These are phyloP conservation scores for Chalciporus sphaerocephalus DNA, from an alignment of 768 basidiomycete species.

Conservation along the genomic window DNA sequence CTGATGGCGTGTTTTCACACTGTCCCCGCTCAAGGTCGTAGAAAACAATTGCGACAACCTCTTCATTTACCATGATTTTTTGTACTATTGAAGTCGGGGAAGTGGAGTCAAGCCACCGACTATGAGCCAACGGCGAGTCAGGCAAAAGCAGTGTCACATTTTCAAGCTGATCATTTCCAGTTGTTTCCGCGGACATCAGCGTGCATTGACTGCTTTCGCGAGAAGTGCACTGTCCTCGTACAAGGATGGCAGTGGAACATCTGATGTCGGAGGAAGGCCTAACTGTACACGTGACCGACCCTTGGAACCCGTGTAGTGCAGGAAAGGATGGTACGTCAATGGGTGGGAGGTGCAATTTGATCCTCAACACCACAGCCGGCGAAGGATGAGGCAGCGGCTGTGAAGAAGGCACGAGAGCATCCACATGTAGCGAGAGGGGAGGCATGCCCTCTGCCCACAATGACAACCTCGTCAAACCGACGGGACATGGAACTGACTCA, in stretches of 20 bases:
- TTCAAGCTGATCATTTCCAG: constrained; percentile 43
- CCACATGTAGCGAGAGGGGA: constrained; percentile 57
- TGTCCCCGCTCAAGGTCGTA: constrained; percentile 64
- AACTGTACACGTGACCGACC: constrained; percentile 49
- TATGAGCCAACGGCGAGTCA: constrained; percentile 60
- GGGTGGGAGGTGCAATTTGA: constrained; percentile 55
- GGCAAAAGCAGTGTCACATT: constrained; percentile 56
- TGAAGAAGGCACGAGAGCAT: constrained; percentile 43
- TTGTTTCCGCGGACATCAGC: constrained; percentile 40
- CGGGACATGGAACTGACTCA: constrained; percentile 32
- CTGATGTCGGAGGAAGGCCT: constrained; percentile 54
- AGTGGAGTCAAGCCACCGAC: constrained; percentile 63
- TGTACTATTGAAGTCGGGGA: constrained; percentile 59
- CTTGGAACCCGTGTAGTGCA: constrained; percentile 61
- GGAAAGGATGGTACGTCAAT: constrained; percentile 50
- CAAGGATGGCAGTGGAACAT: constrained; percentile 59
- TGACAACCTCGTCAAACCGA: constrained; percentile 38
- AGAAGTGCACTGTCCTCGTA: constrained; percentile 46
- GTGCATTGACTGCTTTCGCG: constrained; percentile 47
- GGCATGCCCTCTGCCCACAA: constrained; percentile 68
- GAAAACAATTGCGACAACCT: constrained; percentile 56
- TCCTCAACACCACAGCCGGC: constrained; percentile 46
- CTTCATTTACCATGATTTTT: constrained; percentile 63
- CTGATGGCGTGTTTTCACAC: constrained; percentile 50
- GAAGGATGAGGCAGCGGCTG: constrained; percentile 34